Evolutionary conservation across 2,329 filamentous ascomycete species (phyloP).

Genomic region (Teratosphaeriaceae sp.): DNA sequence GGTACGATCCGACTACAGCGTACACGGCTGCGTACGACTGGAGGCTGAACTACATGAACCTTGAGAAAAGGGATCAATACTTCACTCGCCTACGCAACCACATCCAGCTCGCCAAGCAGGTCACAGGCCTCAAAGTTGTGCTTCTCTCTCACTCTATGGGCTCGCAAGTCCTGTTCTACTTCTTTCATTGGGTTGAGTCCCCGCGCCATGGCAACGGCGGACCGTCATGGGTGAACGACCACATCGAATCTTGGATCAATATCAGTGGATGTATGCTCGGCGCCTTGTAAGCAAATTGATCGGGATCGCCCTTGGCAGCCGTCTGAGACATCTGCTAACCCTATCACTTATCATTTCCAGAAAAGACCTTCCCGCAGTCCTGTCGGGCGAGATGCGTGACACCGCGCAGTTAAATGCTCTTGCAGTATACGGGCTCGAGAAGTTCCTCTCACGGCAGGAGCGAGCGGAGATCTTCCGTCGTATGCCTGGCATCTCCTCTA

Average conservation of each 20-base stretch:
- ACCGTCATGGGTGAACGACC: constrained; percentile 77
- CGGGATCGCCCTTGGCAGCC: too few relatives aligned
- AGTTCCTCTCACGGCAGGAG: constrained; percentile 86
- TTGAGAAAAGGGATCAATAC: constrained; percentile 87
- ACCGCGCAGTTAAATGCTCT: constrained; percentile 95
- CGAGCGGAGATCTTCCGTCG: constrained; percentile 89
- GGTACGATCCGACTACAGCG: constrained; percentile 80
- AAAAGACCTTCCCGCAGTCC: constrained; percentile 84
- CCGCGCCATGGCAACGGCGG: constrained; percentile 73
- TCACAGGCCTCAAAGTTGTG: constrained; percentile 71
- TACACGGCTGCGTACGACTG: constrained; percentile 77
- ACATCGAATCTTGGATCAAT: constrained; percentile 96
- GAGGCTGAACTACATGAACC: constrained; percentile 82
- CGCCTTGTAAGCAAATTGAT: too few relatives aligned
- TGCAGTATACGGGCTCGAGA: constrained; percentile 93
- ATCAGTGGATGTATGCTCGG: constrained; percentile 97
- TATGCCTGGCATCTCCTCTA: constrained; percentile 94
- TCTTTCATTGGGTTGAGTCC: constrained; percentile 75
- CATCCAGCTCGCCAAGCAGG: constrained; percentile 74
- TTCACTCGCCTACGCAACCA: constrained; percentile 86
- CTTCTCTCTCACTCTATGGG: constrained; percentile 96
- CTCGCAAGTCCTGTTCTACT: constrained; percentile 85
- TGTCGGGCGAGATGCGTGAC: constrained; percentile 97
- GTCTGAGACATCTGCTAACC: too few relatives aligned
- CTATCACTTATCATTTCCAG: too few relatives aligned